phyloP scores from a whole-genome alignment of 192 early-diverging fungal genomes.

The Ambispora gerdemannii region DNA sequence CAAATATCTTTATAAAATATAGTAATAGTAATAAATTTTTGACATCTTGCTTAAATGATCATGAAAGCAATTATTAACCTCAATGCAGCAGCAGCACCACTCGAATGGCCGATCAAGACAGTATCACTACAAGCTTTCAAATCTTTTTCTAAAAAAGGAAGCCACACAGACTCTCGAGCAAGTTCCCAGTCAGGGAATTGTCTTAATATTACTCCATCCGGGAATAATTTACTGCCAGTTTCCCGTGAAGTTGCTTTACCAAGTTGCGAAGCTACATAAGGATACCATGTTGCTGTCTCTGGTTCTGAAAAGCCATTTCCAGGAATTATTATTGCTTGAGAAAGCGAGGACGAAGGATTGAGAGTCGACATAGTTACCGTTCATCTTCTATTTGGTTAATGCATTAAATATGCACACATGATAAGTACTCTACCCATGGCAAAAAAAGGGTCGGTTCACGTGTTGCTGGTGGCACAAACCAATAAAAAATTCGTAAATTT shows the following conservation, averaged over 20 bases:
- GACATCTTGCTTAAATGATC: background rate
- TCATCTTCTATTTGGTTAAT: too few species aligned
- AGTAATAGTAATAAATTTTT: background rate
- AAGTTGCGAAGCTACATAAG: constrained; percentile 33
- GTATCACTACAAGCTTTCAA: constrained; percentile 31
- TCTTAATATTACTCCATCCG: constrained; percentile 31
- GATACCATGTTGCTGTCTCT: constrained; percentile 42
- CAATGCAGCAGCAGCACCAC: constrained; percentile 34
- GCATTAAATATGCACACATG: too few species aligned
- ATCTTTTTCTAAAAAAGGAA: constrained; percentile 35
- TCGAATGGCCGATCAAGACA: constrained; percentile 41
- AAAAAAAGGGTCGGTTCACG: too few species aligned
- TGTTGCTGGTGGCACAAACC: too few species aligned
- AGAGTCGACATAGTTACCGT: background rate
- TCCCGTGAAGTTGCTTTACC: constrained; percentile 19
- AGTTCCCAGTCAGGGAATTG: constrained; percentile 41
- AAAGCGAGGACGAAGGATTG: constrained; percentile 17
- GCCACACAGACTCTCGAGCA: constrained; percentile 40
- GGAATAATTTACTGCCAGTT: constrained; percentile 32
- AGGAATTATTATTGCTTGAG: constrained; percentile 38
- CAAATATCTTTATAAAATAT: constrained; percentile 29
- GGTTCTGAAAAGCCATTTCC: constrained; percentile 40
- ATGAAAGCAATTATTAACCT: background rate
- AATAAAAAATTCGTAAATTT: too few species aligned
- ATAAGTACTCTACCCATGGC: too few species aligned